These are phyloP conservation scores for Lathyrus aphaca DNA, from an alignment of 306 rosid species.

Conservation along the genomic window DNA sequence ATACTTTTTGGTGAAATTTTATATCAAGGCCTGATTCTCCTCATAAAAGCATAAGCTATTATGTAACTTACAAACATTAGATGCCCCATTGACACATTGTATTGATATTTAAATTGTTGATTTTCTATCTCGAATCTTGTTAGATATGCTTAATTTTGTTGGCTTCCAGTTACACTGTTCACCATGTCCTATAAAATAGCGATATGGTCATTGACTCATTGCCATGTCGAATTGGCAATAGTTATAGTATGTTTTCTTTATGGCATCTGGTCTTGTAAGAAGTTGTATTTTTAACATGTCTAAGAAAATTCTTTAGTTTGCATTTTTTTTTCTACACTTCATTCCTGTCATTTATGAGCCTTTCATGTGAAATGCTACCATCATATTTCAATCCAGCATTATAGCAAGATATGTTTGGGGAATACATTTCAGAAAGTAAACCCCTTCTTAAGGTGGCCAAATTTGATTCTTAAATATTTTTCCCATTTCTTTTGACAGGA, in stretches of 20 bases:
- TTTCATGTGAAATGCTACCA: conserved; percentile 1
- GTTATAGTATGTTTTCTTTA: conserved; percentile 1
- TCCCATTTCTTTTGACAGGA: conserved; percentile 51
- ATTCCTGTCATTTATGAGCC: conserved; percentile 13
- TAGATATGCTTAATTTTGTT: background rate
- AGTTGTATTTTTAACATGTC: conserved; percentile 15
- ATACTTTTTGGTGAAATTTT: background rate
- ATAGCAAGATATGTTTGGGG: conserved; percentile 7
- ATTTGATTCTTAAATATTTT: conserved; percentile 15
- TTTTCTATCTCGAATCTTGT: conserved; percentile 8
- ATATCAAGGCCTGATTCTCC: background rate
- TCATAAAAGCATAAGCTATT: background rate
- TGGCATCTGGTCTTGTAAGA: background rate
- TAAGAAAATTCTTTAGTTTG: conserved; percentile 2
- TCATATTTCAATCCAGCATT: conserved; percentile 11
- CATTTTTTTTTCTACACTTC: conserved; percentile 5
- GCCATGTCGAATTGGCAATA: background rate
- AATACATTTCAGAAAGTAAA: conserved; percentile 23
- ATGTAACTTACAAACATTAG: background rate
- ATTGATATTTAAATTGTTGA: background rate
- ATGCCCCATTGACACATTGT: conserved; percentile 2
- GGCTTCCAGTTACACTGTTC: background rate
- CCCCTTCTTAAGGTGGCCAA: conserved; percentile 8
- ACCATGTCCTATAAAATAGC: background rate
- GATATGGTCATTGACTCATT: background rate